Conservation (phyloP, 331 rosid species). For the Dryas integrifolia region DNA sequence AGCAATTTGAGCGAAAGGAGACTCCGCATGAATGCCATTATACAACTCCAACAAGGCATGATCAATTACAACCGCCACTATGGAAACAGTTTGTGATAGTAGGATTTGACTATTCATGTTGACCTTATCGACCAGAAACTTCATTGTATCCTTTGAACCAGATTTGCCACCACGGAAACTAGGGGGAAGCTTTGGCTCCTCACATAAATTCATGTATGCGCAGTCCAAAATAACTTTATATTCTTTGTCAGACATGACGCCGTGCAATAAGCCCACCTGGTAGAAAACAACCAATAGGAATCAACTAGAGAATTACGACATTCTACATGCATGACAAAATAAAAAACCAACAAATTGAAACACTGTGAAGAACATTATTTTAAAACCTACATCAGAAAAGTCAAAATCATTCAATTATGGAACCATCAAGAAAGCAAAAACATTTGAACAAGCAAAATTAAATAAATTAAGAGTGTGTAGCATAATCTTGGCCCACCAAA, state of each 20-base stretch:
- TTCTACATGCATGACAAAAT: neutral
- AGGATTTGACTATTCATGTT: constrained; percentile 74
- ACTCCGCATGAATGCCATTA: constrained; percentile 64
- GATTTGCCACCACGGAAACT: constrained; percentile 85
- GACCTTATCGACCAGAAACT: constrained; percentile 88
- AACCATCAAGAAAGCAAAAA: neutral
- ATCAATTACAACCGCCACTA: constrained; percentile 62
- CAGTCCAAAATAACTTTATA: constrained; percentile 96
- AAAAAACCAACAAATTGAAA: constrained; percentile 11
- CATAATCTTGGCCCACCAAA: neutral
- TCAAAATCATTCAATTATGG: neutral
- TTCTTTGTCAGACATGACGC: constrained; percentile 82
- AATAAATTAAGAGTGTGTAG: neutral
- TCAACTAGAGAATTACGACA: constrained; percentile 20
- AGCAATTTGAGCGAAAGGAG: constrained; percentile 80
- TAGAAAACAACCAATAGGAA: constrained; percentile 25
- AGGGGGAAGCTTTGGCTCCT: constrained; percentile 84
- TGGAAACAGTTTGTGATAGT: constrained; percentile 75
- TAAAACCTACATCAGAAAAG: neutral
- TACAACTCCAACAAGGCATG: constrained; percentile 85
- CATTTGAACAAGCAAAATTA: neutral
- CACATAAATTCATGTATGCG: constrained; percentile 65
- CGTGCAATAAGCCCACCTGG: constrained; percentile 86
- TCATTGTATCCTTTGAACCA: constrained; percentile 66
- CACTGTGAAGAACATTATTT: neutral